Conservation (phyloP, 306 rosid species). For the Sophora flavescens region DNA sequence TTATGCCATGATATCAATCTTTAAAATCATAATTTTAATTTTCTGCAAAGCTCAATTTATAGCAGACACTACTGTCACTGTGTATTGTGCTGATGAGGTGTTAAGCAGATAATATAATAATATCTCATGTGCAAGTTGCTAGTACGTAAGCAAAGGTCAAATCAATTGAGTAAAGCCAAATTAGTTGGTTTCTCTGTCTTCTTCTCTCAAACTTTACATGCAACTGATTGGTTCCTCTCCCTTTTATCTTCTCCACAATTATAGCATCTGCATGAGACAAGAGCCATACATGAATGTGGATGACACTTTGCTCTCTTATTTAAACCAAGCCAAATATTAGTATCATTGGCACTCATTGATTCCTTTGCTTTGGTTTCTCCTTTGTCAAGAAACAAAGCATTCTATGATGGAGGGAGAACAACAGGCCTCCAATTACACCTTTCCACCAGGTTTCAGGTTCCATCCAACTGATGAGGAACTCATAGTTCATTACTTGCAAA, state of each 20-base stretch:
- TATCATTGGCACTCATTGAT: constrained; percentile 53
- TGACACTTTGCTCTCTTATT: constrained; percentile 36
- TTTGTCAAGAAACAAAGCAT: constrained; percentile 45
- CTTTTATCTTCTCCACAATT: constrained; percentile 41
- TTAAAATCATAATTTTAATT: constrained; percentile 30
- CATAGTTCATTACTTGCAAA: constrained; percentile 74
- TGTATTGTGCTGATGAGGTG: constrained; percentile 47
- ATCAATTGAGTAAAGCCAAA: constrained; percentile 50
- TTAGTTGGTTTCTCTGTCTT: constrained; percentile 50
- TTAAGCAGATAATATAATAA: constrained; percentile 30
- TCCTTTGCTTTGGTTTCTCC: constrained; percentile 48
- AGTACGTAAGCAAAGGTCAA: constrained; percentile 46
- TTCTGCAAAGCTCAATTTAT: constrained; percentile 31
- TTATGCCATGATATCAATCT: constrained; percentile 35
- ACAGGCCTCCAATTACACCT: constrained; percentile 39
- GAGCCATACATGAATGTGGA: constrained; percentile 47
- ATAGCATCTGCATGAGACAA: constrained; percentile 60
- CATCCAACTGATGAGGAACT: constrained; percentile 92
- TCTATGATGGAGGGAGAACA: constrained; percentile 59
- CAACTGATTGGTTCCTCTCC: constrained; percentile 47
- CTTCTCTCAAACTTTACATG: constrained; percentile 51
- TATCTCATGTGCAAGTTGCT: constrained; percentile 30
- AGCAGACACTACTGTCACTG: constrained; percentile 42
- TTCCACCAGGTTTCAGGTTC: constrained; percentile 89
- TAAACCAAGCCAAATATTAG: constrained; percentile 46